These are phyloP conservation scores for Geranium rotundifolium DNA, from an alignment of 345 rosid species.

Conservation along the genomic window DNA sequence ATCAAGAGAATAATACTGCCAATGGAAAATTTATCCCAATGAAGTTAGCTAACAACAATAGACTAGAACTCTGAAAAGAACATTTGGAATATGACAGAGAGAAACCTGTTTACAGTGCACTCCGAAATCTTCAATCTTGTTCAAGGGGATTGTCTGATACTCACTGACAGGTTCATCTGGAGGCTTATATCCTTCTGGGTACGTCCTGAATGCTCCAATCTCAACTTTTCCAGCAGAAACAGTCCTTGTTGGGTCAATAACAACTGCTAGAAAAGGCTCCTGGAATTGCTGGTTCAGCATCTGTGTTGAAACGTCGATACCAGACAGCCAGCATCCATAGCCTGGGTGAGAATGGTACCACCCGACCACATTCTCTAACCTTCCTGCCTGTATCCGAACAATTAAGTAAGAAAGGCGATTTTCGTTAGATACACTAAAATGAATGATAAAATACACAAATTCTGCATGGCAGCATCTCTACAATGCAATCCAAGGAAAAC, in stretches of 20 bases:
- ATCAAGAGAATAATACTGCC: conserved; percentile 86
- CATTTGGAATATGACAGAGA: background rate
- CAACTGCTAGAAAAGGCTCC: conserved; percentile 96
- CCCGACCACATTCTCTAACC: conserved; percentile 94
- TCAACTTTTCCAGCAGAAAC: conserved; percentile 99
- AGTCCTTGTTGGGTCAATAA: conserved; percentile 97
- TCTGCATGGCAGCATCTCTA: no score
- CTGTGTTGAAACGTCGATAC: conserved; percentile 95
- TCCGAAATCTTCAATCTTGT: conserved; percentile 82
- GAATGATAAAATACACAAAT: no score
- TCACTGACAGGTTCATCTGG: conserved; percentile 72
- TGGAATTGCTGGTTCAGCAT: conserved; percentile 96
- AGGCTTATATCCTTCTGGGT: conserved; percentile 84
- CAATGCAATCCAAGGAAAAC: no score
- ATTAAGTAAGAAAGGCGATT: background rate
- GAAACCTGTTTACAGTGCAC: conserved; percentile 94
- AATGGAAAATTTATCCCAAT: conserved; percentile 7
- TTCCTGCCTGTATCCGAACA: conserved; percentile 52
- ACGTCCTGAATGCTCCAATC: conserved; percentile 98
- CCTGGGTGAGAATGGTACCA: conserved; percentile 99
- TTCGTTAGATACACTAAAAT: no score
- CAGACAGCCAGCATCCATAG: conserved; percentile 99
- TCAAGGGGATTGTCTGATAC: conserved; percentile 95
- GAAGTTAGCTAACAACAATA: background rate
- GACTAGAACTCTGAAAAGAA: background rate